phyloP scores from a whole-genome alignment of 768 basidiomycete species.

The Saitozyma sp. region DNA sequence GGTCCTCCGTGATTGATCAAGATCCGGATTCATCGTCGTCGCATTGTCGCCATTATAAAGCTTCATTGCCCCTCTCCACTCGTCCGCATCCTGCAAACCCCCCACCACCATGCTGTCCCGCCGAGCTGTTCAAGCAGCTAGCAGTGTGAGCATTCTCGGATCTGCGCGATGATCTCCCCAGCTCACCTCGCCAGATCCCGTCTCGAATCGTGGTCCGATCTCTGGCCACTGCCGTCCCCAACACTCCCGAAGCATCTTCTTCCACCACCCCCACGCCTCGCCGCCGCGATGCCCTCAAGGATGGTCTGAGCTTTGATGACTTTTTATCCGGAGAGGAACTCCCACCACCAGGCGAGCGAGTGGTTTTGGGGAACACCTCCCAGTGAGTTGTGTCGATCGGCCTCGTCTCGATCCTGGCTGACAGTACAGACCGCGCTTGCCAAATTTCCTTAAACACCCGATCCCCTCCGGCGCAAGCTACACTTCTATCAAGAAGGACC shows the following conservation, averaged over 20 bases:
- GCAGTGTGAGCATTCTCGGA: no score
- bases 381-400: constrained; percentile 32
- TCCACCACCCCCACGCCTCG: constrained; percentile 1
- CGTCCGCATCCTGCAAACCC: no score
- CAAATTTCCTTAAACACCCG: constrained; percentile 82
- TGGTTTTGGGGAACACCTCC: constrained; percentile 46
- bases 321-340: constrained; percentile 47
- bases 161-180: neutral
- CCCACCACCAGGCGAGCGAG: constrained; percentile 31
- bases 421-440: constrained; percentile 71
- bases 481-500: constrained; percentile 89
- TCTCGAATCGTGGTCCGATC: constrained; percentile 2
- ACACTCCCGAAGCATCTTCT: constrained; percentile 5
- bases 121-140: no score
- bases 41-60: no score
- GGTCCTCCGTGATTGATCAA: neutral
- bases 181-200: neutral
- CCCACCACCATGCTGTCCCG: no score
- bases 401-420: neutral
- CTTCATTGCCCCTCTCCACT: no score
- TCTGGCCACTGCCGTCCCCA: constrained; percentile 21
- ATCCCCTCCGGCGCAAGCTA: constrained; percentile 88
- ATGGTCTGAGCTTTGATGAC: constrained; percentile 50
- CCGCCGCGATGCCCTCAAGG: constrained; percentile 39
- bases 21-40: no score